A percentile compares a stretch with the other conserved stretches of the same genome.
phyloP scores from a whole-genome alignment of 305 asterid species.

The Plantago rigida region DNA sequence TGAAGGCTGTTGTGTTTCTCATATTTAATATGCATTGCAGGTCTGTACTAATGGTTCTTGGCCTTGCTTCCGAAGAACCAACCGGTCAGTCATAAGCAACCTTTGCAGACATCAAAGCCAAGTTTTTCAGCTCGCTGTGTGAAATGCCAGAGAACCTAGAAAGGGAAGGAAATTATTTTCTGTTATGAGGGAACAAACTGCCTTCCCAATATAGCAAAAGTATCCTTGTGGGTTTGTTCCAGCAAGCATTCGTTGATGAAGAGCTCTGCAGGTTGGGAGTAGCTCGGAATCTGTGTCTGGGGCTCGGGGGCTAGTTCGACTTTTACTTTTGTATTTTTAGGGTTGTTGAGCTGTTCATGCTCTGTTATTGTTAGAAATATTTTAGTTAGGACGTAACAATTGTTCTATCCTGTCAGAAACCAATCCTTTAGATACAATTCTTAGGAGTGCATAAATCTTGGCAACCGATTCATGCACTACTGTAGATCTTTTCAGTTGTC shows the following conservation, averaged over 20 bases:
- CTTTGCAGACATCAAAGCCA: slow-evolving; percentile 28
- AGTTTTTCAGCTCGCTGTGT: slow-evolving; percentile 29
- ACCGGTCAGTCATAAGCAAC: slow-evolving; percentile 26
- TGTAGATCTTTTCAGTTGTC: no score
- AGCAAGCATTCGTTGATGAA: no score
- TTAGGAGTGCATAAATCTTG: background rate
- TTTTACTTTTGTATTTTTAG: no score
- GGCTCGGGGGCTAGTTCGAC: no score
- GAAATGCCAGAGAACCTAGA: slow-evolving; percentile 8
- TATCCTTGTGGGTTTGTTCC: no score
- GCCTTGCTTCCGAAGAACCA: slow-evolving; percentile 39
- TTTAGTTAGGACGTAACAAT: no score
- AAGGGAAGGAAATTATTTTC: background rate
- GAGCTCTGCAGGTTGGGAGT: no score
- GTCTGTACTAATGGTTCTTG: slow-evolving; percentile 50
- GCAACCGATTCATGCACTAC: background rate
- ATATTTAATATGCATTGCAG: slow-evolving; percentile 30
- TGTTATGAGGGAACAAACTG: no score
- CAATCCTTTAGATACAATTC: slow-evolving; percentile 2
- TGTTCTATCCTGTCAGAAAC: background rate
- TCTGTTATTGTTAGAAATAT: no score
- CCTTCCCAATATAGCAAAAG: no score
- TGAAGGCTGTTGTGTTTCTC: background rate
- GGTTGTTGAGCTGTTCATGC: no score
- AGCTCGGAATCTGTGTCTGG: no score